Evolutionary conservation across 257 asterid genomes (phyloP), one percentile per base, ranked within the genome.

Genomic region (Gentiana dahurica): DNA sequence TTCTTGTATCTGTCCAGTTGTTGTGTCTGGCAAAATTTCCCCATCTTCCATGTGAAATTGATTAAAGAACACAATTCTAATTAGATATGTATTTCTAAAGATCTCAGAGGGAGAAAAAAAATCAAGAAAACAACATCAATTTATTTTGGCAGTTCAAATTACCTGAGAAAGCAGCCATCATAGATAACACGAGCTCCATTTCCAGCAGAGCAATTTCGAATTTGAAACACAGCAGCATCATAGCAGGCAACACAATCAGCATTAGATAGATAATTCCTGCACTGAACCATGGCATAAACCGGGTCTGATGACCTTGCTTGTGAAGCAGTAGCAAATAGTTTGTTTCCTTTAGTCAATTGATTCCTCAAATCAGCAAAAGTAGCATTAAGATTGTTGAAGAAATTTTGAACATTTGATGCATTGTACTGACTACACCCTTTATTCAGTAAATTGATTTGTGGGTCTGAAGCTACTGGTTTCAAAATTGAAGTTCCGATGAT

Each of bases 91-190:
- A 24, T 24, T 53, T 53, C 38, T 51, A 34, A 4, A 34, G 35
- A 53, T 53, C 24, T 8, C 37, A 41, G 32, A 55, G 15, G 6
- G 7, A 4, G 37, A 36, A 4, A 37, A 4, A 36, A 6, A 5
- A n/a, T 1, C 12, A n/a, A 39, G 8, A 10, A 45, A 11, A 33
- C 12, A 9, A 41, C 1, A 54, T 33, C 4, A n/a, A 39, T 41
- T 6, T 36, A 37, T 13, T 13, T 24, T 24, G 24, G 24, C 15
- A 5, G 6, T 52, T 8, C n/a, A 12, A 6, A 32, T 51, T 51
- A 88, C 97, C 95, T 86, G 69, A 89, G 86, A 70, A 78, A 89
- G 72, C 94, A 89, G 38, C 97, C 95, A 51, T 89, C 97, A 54
- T 71, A 86, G 55, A 84, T 77, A 24, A 83, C 88, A 34, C 95